Base-by-base conservation (phyloP, 108 stramenopile genomes). In the Pseudonitzschia delicatissima region DNA sequence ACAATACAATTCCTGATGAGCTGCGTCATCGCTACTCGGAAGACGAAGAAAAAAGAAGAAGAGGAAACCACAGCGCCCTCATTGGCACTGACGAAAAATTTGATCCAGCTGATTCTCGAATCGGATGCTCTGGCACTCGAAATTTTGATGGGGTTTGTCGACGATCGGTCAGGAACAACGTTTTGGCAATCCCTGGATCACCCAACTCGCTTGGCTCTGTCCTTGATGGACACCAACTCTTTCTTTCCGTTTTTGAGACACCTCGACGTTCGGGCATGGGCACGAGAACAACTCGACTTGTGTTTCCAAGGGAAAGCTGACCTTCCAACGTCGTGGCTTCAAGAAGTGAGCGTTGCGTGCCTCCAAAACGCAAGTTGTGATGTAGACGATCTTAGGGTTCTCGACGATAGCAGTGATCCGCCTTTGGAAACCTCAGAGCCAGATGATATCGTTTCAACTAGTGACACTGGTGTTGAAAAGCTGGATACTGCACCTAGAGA, bases 1-100 rank as follows among this genome's bases (percentile, higher is more conserved):
- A 94, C 67, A 77, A 63, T 18, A 69, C 87, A 0, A 87, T 90
- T 18, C 89, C 89, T n/a, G 79, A 90, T 58, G 89, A 88, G 61
- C 72, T 93, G 3, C 74, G 92, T 20, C 33, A 72, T 66, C 72
- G 87, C 49, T 68, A 11, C 8, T 73, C 26, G 58, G 64, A 49
- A 44, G 62, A 57, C n/a, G 61, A 53, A 59, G 50, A 50, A 49
- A 60, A 21, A 27, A 17, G 17, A 33, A 55, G 13, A 31, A 1
- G n/a, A 31, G 13, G 18, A 4, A 0, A 17, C 48, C 29, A 53
- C 57, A 8, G 36, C 34, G 39, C 52, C 51, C 36, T 59, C 75
- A 13, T 64, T 90, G 63, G 69, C 77, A 32, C 49, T 89, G 9
- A 86, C 81, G 52, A 72, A 74, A 55, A 64, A 76, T 15, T 35